Evolutionary conservation across 2,329 filamentous ascomycete species (phyloP).

Genomic region (Trichoderma afroharzianum): DNA sequence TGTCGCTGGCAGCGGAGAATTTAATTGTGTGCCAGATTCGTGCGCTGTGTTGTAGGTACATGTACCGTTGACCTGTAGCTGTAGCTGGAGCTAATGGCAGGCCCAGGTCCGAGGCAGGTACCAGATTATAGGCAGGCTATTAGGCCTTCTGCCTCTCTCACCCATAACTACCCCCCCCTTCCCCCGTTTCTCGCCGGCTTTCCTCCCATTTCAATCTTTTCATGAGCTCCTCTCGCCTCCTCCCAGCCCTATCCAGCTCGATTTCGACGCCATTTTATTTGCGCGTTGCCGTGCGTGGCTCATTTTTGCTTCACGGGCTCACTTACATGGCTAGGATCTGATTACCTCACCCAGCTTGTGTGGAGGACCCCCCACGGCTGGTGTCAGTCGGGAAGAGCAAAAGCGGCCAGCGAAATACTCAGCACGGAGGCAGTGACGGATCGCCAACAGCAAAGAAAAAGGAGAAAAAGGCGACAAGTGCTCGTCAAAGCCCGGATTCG

Average conservation of each 20-base stretch:
- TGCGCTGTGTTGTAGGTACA: conserved; percentile 3
- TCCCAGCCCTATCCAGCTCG: conserved; percentile 2
- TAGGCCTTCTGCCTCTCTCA: conserved; percentile 21
- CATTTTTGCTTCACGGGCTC: conserved; percentile 4
- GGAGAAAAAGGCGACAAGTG: not conserved
- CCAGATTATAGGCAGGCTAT: conserved; percentile 20
- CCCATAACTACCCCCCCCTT: conserved; percentile 37
- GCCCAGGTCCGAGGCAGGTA: conserved; percentile 6
- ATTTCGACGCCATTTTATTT: conserved; percentile 18
- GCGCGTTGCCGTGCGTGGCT: conserved; percentile 18
- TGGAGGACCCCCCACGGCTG: conserved; percentile 10
- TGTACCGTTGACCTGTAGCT: not conserved
- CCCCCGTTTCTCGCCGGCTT: conserved; percentile 32
- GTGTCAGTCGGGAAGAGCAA: not conserved
- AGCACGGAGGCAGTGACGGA: not conserved
- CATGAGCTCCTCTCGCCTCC: conserved; percentile 21
- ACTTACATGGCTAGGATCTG: conserved; percentile 16
- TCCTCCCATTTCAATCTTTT: conserved; percentile 28
- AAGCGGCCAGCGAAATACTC: not conserved
- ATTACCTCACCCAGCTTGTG: conserved; percentile 15
- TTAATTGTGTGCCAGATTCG: conserved; percentile 15
- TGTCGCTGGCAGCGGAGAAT: conserved; percentile 8
- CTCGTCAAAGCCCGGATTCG: not conserved
- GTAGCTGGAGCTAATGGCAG: conserved; percentile 7
- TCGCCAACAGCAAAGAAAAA: not conserved